Base-by-base conservation (phyloP, 148 eudicot species). In the Gaultheria prostrata region DNA sequence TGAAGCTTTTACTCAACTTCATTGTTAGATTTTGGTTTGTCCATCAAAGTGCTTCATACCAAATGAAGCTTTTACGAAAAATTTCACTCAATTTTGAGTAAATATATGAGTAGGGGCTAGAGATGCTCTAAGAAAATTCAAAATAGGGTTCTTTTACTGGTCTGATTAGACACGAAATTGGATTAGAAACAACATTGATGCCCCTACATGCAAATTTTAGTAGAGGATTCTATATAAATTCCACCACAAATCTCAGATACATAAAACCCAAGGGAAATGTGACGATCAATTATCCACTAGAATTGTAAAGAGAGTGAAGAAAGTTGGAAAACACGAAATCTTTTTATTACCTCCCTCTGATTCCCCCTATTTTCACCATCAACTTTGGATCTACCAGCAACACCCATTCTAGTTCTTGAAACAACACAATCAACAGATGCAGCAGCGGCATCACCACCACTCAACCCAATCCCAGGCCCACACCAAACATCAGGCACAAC, bases 401-500 rank as follows among this genome's bases (percentile, higher is more conserved):
- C 82, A 56, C 92, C 89, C 43, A 93, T 28, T 67, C 72, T 67
- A 3, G 72, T 85, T 53, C 86, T 89, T 39, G 94, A 83, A 45
- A 90, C 91, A 61, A 94, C 93, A 88, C 91, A 91, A 88, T 91
- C 94, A 80, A 89, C 92, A 79, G 91, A 85, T 49, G 33, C 72
- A 28, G 35, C 72, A 5, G 56, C 3, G 0, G 90, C 90, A 88
- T 92, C 93, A 86, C 89, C 92, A 54, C 86, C 83, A 8, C 84
- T 28, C 26, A 89, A 67, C 33, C 88, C 90, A 53, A 90, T 91
- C 77, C 95, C 94, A 18, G 95, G 93, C 6, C 93, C 98, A 86
- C 98, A 95, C 92, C 98, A 94, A 76, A 95, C 94, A 87, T 95
- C 98, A 77, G 93, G 94, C 53, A 88, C 92, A 61, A 81, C 85